Base-by-base conservation (phyloP, 179 eudicot genomes). In the Carnegiea gigantea region DNA sequence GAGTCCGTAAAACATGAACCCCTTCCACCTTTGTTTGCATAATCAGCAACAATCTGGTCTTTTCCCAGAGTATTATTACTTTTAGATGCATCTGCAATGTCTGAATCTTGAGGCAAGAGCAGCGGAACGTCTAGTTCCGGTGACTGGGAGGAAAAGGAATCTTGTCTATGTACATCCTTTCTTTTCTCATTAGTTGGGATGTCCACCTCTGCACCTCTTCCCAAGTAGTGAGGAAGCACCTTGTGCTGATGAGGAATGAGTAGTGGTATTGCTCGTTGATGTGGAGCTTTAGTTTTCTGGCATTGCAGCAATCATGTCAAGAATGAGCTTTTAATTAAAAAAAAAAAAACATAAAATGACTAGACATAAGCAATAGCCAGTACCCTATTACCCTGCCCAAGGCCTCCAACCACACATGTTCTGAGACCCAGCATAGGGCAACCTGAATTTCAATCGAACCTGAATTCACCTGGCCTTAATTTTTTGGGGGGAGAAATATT, bases 201-300 rank as follows among this genome's bases (percentile, higher is more conserved):
- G 53, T 91, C 86, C 28, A 80, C 81, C 77, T 82, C 97, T 78
- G 79, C 77, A 85, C 85, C 90, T 78, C 84, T 88, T 65, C 92
- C 92, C 93, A 93, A 80, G 86, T 94, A 96, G 83, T 93, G 98
- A 40, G 99, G 99, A 78, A 96, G 93, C 64, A 96, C 99, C 98
- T 88, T 96, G 85, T 96, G 98, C 51, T 96, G 98, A 83, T 89
- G 96, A 76, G 99, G 99, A 87, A 96, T 92, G 53, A 96, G 97
- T 73, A 96, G 82, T 15, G 99, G 99, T 88, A 96, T 94, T 83
- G 92, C 90, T 84, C 88, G 90, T 82, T 94, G 96, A 88, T 94
- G 89, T 46, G 96, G 97, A 86, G 99, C 99, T 88, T 94, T 96
- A 80, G 88, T 95, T 92, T 93, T 94, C 99, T 96, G 97, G 54